phyloP scores from a whole-genome alignment of 2,329 filamentous ascomycete species.

The Aspergillus ochraceus region DNA sequence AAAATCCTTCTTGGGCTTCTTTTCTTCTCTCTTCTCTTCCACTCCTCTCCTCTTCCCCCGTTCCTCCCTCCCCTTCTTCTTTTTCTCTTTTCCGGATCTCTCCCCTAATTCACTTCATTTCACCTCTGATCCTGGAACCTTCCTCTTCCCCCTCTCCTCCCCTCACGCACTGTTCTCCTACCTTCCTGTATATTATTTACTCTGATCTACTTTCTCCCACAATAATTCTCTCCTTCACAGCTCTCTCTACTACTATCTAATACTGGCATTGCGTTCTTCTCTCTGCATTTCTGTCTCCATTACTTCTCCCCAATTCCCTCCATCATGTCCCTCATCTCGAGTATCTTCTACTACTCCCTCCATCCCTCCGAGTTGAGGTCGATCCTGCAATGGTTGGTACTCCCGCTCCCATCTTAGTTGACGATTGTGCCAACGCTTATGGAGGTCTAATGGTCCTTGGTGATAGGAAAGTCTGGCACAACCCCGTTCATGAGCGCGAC shows the following conservation, averaged over 20 bases:
- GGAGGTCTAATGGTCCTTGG: not conserved
- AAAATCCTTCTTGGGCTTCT: conserved; percentile 7
- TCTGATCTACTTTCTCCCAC: not conserved
- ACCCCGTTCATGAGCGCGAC: conserved; percentile 83
- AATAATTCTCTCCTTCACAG: not conserved
- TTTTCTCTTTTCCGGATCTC: not conserved
- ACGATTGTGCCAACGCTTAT: conserved; percentile 16
- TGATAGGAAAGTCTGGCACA: conserved; percentile 91
- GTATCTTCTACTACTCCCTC: conserved; percentile 68
- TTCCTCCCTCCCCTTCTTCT: conserved; percentile 5
- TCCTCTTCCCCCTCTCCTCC: conserved; percentile 1
- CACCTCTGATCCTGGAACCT: not conserved
- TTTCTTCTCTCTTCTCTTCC: conserved; percentile 4
- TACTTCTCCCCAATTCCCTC: conserved; percentile 16
- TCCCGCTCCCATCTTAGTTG: not conserved
- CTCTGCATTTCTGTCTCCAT: not conserved
- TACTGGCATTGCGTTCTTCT: conserved; percentile 6
- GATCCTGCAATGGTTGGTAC: conserved; percentile 80
- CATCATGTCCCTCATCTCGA: conserved; percentile 42
- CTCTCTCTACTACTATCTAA: not conserved
- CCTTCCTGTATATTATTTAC: not conserved
- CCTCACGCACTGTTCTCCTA: not conserved
- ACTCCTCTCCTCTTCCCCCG: conserved; percentile 5
- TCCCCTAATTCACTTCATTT: not conserved
- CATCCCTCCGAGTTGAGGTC: conserved; percentile 77